Percentiles rank a stretch among this genome's conserved stretches.
phyloP scores from a whole-genome alignment of 768 basidiomycete genomes.

The Russula emetica region DNA sequence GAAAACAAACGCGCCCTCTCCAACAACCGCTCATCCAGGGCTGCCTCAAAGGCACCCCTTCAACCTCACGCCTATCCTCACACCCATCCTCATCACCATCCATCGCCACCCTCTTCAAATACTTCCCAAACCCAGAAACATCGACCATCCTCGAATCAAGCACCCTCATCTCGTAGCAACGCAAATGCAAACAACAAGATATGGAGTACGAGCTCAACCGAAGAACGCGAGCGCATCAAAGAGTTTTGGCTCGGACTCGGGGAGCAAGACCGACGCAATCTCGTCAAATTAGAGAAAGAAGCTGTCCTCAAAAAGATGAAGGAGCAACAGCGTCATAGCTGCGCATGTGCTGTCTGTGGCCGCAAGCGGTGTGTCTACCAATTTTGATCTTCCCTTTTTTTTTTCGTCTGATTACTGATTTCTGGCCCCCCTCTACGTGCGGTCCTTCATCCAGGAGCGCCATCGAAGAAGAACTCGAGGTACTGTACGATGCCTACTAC shows the following conservation, averaged over 20 bases:
- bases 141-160: constrained; percentile 35
- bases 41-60: constrained; percentile 53
- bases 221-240: constrained; percentile 96
- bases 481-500: constrained; percentile 99
- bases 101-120: constrained; percentile 46
- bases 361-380: constrained; percentile 79
- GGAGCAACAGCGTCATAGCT: constrained; percentile 96
- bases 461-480: constrained; percentile 99
- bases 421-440: constrained; percentile 1
- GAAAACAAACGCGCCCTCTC: constrained; percentile 32
- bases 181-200: constrained; percentile 63
- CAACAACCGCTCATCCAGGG: constrained; percentile 37
- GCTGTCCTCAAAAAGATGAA: constrained; percentile 98
- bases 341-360: constrained; percentile 93
- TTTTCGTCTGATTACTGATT: constrained; percentile 30
- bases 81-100: constrained; percentile 53
- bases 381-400: constrained; percentile 29
- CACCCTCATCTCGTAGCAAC: constrained; percentile 2
- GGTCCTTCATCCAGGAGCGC: constrained; percentile 59
- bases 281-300: constrained; percentile 98
- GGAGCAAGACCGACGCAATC: constrained; percentile 83
- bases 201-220: constrained; percentile 87
- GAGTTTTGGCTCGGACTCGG: constrained; percentile 95
- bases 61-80: constrained; percentile 47
- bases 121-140: constrained; percentile 39